Conservation (phyloP, 225 moss, liverwort and hornwort genomes). For the Pseudisothecium myosuroides region DNA sequence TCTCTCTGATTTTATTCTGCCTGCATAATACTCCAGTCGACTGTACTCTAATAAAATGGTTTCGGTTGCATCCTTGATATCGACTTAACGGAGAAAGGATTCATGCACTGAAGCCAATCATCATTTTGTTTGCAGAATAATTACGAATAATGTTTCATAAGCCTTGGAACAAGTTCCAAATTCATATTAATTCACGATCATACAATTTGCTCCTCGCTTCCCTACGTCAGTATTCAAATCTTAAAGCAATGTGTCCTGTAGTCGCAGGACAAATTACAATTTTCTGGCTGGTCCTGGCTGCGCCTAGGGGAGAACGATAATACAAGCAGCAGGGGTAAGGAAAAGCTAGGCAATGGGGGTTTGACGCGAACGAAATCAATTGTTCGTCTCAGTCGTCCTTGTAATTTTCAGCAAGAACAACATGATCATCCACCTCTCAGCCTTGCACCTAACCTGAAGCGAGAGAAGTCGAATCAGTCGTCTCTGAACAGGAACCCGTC, state of each 20-base stretch:
- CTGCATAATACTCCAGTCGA: neutral
- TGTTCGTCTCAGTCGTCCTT: neutral
- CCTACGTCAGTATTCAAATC: neutral
- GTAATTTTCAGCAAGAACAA: neutral
- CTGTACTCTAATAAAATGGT: neutral
- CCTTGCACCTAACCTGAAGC: neutral
- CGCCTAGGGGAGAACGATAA: neutral
- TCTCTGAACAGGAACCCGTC: neutral
- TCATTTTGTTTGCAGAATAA: neutral
- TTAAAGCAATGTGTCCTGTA: neutral
- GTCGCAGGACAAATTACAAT: neutral
- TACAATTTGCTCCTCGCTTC: neutral
- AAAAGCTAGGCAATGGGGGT: neutral
- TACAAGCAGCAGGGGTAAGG: neutral
- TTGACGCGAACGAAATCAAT: neutral
- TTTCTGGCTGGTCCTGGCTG: constrained; percentile 11
- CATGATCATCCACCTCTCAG: neutral
- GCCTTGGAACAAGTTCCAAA: neutral
- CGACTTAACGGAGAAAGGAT: neutral
- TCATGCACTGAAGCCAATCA: neutral
- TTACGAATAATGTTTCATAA: neutral
- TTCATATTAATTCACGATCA: neutral
- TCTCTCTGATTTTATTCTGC: neutral
- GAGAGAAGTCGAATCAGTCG: neutral
- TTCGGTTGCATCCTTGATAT: neutral